These are phyloP conservation scores for Lipomyces yamadae DNA, from an alignment of 805 yeast species.

Conservation along the genomic window DNA sequence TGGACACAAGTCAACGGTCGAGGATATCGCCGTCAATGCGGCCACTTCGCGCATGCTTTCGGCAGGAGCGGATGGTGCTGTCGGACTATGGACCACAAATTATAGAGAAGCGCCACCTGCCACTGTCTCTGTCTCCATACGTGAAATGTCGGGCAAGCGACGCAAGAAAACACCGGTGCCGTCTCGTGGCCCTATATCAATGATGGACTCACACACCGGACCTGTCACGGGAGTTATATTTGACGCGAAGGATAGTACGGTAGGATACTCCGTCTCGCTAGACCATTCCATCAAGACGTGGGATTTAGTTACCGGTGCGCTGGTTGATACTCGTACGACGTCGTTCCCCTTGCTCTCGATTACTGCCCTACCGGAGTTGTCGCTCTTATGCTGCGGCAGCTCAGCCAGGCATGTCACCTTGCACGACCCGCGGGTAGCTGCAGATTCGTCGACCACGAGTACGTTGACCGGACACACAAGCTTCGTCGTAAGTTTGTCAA, in stretches of 20 bases:
- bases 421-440: conserved; percentile 81
- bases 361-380: conserved; percentile 65
- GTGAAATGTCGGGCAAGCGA: conserved; percentile 77
- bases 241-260: conserved; percentile 72
- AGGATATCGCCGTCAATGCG: conserved; percentile 65
- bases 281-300: conserved; percentile 95
- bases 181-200: conserved; percentile 78
- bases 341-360: conserved; percentile 82
- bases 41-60: conserved; percentile 70
- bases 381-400: conserved; percentile 88
- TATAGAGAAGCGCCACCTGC: conserved; percentile 79
- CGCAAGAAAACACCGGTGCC: conserved; percentile 84
- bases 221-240: conserved; percentile 87
- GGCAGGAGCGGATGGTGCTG: conserved; percentile 77
- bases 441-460: conserved; percentile 57
- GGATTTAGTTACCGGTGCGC: conserved; percentile 87
- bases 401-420: conserved; percentile 96
- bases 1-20: conserved; percentile 91
- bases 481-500: conserved; percentile 79
- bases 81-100: conserved; percentile 89
- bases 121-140: conserved; percentile 42
- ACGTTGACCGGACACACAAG: conserved; percentile 89
- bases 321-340: conserved; percentile 86
- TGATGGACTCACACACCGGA: conserved; percentile 78
- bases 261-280: conserved; percentile 91